Conservation (phyloP, 2,329 filamentous ascomycete genomes). For the Lachnellula subtilissima region DNA sequence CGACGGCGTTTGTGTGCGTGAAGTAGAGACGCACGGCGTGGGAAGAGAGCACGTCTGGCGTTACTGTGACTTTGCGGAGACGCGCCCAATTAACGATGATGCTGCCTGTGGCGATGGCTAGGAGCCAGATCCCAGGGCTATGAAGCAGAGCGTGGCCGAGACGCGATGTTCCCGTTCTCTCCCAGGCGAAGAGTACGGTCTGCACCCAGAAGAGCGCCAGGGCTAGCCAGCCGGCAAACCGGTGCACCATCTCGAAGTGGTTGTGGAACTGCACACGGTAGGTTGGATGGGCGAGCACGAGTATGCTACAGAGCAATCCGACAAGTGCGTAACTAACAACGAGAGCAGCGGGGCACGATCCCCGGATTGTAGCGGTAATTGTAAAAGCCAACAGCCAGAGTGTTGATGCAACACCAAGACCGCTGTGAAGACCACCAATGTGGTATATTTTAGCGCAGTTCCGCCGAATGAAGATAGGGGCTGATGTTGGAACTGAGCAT, state of each 20-base stretch:
- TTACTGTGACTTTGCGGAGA: conserved; percentile 49
- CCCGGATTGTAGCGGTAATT: conserved; percentile 58
- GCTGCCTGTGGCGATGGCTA: conserved; percentile 46
- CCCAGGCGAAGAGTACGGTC: conserved; percentile 34
- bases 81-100: conserved; percentile 55
- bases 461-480: conserved; percentile 44
- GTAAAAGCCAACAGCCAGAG: conserved; percentile 43
- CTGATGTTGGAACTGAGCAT: conserved; percentile 41
- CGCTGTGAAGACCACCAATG: conserved; percentile 50
- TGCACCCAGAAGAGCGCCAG: conserved; percentile 48
- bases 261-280: conserved; percentile 48
- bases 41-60: conserved; percentile 47
- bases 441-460: conserved; percentile 47
- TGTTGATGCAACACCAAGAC: conserved; percentile 42
- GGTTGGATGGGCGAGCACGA: conserved; percentile 44
- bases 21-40: conserved; percentile 55
- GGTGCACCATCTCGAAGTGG: conserved; percentile 51
- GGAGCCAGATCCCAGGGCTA: conserved; percentile 51
- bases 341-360: conserved; percentile 37
- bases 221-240: conserved; percentile 50
- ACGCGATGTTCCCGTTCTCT: conserved; percentile 50
- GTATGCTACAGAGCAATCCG: conserved; percentile 41
- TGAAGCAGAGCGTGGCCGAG: conserved; percentile 9
- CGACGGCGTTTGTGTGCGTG: conserved; percentile 42
- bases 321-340: conserved; percentile 32